Base-by-base conservation (phyloP, 345 rosid genomes). In the Syzygium grande region DNA sequence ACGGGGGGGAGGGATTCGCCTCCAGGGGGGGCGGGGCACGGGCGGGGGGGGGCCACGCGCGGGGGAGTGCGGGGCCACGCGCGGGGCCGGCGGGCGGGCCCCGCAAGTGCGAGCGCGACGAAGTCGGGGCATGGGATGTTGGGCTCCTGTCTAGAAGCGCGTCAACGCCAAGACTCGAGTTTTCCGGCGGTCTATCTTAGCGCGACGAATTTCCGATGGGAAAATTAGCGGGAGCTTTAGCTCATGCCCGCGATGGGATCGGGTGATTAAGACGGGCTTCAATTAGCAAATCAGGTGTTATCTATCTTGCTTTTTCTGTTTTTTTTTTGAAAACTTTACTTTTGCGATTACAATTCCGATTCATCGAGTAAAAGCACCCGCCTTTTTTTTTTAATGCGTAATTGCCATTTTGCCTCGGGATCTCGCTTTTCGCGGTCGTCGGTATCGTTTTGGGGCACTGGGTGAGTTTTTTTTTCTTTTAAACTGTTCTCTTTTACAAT, bases 311-410 rank as follows among this genome's bases (percentile, higher is more conserved):
- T 61, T 13, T 61, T 13, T 61, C 34, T n/a, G 3, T 13, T 61
- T 43, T 43, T 13, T 61, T 43, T 43, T 61, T n/a, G 19, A 14
- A 61, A n/a, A 14, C n/a, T 61, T 61, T 3, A 61, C 19, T 4
- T 27, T 27, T 13, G 2, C 1, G 2, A n/a, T 5, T n/a, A 13
- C 17, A 1, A 13, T 61, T n/a, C 0, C 17, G 27, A 6, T 27
- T 27, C n/a, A n/a, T n/a, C 0, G 1, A 61, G 2, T 0, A n/a
- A 61, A 0, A n/a, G 6, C 13, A 6, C 1, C 46, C 46, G 13
- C 9, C 0, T 12, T 61, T 0, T 61, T 12, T n/a, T n/a, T n/a
- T 6, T n/a, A 7, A 12, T 61, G 19, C n/a, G 0, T 4, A n/a
- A 61, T 61, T 16, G n/a, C 73, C 10, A n/a, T n/a, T 61, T 61